A percentile compares a stretch with the other conserved stretches of the same genome.
Evolutionary conservation across 805 yeast species (phyloP).

Genomic region (Schwanniomyces polymorphus): DNA sequence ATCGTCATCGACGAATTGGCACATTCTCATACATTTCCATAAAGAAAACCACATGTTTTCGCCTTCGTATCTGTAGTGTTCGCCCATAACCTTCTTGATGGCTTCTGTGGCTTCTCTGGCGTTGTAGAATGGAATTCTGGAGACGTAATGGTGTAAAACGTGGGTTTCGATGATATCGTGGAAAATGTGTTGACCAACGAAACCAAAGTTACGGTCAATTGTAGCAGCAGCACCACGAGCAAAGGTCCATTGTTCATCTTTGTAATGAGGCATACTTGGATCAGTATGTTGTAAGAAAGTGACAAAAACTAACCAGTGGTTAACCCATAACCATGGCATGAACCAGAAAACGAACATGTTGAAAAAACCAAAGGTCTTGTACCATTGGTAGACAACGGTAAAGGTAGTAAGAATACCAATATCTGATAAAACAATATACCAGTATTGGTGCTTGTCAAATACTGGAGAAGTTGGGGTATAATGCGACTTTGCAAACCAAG

Average conservation of each 20-base stretch:
- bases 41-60: slow-evolving; percentile 59
- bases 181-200: slow-evolving; percentile 55
- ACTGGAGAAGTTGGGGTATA: slow-evolving; percentile 56
- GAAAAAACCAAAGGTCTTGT: slow-evolving; percentile 46
- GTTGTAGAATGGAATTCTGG: slow-evolving; percentile 56
- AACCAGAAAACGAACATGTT: slow-evolving; percentile 56
- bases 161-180: slow-evolving; percentile 62
- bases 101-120: slow-evolving; percentile 55
- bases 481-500: slow-evolving; percentile 47
- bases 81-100: slow-evolving; percentile 52
- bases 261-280: slow-evolving; percentile 60
- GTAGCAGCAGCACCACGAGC: slow-evolving; percentile 71
- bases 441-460: slow-evolving; percentile 53
- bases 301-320: slow-evolving; percentile 66
- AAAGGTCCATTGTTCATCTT: slow-evolving; percentile 56
- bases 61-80: slow-evolving; percentile 48
- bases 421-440: slow-evolving; percentile 57
- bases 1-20: slow-evolving; percentile 71
- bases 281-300: slow-evolving; percentile 66
- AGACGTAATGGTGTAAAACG: slow-evolving; percentile 55
- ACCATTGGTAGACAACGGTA: slow-evolving; percentile 53
- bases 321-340: slow-evolving; percentile 58
- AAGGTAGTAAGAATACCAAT: slow-evolving; percentile 50
- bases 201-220: slow-evolving; percentile 61
- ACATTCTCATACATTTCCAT: slow-evolving; percentile 60